These are phyloP conservation scores for Tylopilus cervinicoccineus DNA, from an alignment of 768 basidiomycete genomes.

Conservation along the genomic window DNA sequence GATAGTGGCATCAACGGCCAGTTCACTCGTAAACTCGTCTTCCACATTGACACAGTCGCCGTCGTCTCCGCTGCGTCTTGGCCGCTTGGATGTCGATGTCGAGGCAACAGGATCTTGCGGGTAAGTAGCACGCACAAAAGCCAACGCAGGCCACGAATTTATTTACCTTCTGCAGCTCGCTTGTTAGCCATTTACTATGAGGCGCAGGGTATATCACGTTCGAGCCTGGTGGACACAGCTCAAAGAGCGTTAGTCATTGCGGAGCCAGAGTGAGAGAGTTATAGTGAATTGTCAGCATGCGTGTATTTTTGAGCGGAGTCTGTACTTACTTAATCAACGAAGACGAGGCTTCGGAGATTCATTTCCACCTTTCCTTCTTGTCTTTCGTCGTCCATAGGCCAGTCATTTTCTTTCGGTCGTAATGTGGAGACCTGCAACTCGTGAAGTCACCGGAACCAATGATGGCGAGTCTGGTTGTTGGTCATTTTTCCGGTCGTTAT, in stretches of 20 bases:
- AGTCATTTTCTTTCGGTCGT: constrained; percentile 34
- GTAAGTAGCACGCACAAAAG: not conserved
- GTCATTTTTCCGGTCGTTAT: constrained; percentile 4
- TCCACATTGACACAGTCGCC: constrained; percentile 59
- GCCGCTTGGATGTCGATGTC: constrained; percentile 35
- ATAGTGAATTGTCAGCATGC: constrained; percentile 25
- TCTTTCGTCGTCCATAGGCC: constrained; percentile 9
- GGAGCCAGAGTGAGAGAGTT: not conserved
- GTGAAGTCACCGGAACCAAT: constrained; percentile 89
- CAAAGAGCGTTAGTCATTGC: constrained; percentile 8
- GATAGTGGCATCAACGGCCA: constrained; percentile 35
- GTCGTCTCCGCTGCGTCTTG: constrained; percentile 43
- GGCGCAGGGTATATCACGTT: not conserved
- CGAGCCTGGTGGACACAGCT: not conserved
- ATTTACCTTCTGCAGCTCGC: constrained; percentile 38
- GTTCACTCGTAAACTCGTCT: constrained; percentile 45
- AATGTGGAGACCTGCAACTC: constrained; percentile 90
- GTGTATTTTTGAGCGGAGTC: constrained; percentile 33
- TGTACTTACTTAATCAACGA: constrained; percentile 23
- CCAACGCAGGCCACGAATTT: not conserved
- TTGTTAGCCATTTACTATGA: constrained; percentile 35
- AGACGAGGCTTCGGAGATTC: constrained; percentile 30
- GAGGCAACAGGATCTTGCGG: constrained; percentile 19
- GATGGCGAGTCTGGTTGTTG: constrained; percentile 58
- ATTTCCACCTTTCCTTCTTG: constrained; percentile 26